Evolutionary conservation across 495 filamentous ascomycete species (phyloP).

Genomic region (Podospora australis): DNA sequence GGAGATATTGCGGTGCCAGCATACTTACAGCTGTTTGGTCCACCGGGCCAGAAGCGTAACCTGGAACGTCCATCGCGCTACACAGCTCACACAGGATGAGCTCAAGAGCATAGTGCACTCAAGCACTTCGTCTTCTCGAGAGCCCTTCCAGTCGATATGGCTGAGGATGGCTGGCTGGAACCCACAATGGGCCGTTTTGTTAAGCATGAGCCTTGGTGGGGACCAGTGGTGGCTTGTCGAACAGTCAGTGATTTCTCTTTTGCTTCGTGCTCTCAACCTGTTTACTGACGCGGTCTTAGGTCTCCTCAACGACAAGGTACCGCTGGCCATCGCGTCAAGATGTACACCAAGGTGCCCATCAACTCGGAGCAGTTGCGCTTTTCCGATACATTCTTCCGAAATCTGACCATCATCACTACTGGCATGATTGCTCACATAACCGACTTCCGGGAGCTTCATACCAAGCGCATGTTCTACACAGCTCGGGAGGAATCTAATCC

Average conservation of each 20-base stretch:
- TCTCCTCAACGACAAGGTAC: constrained; percentile 10
- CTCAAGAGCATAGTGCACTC: constrained; percentile 54
- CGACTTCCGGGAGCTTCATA: constrained; percentile 40
- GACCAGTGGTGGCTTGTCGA: constrained; percentile 73
- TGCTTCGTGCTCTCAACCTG: neutral
- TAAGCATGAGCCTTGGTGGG: constrained; percentile 63
- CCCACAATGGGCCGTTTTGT: constrained; percentile 59
- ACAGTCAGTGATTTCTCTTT: constrained; percentile 38
- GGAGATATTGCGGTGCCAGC: constrained; percentile 50
- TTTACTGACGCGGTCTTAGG: constrained; percentile 10
- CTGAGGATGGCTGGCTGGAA: constrained; percentile 58
- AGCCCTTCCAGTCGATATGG: constrained; percentile 54
- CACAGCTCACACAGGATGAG: constrained; percentile 50
- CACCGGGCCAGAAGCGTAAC: constrained; percentile 53
- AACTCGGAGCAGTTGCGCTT: constrained; percentile 25
- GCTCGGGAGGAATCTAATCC: constrained; percentile 17
- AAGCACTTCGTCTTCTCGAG: constrained; percentile 22
- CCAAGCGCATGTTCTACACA: constrained; percentile 24
- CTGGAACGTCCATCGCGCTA: constrained; percentile 48
- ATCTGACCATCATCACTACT: constrained; percentile 32
- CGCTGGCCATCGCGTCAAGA: constrained; percentile 19
- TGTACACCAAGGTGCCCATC: constrained; percentile 32
- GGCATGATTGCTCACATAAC: constrained; percentile 39
- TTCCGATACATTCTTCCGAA: constrained; percentile 33
- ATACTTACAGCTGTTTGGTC: constrained; percentile 57